Evolutionary conservation across 164 flowering plant species (phyloP).

Genomic region (Nymphaea colorata): DNA sequence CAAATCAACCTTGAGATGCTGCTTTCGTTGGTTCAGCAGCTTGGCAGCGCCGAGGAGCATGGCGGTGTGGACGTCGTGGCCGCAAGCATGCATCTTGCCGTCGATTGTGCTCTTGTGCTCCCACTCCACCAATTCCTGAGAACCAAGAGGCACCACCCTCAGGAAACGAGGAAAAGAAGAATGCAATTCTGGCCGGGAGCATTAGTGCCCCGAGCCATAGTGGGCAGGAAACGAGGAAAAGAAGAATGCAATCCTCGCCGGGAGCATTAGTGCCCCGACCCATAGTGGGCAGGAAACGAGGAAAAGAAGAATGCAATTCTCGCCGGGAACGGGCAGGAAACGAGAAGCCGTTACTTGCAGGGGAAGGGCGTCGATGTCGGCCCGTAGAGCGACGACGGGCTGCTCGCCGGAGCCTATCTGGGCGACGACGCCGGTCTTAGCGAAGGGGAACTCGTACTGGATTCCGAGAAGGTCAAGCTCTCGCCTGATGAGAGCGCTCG

Average conservation of each 20-base stretch:
- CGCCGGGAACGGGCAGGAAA: background rate
- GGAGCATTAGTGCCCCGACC: too few relatives aligned
- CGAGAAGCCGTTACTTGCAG: constrained; percentile 34
- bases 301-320: background rate
- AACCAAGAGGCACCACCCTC: background rate
- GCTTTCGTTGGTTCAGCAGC: constrained; percentile 53
- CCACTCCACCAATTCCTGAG: constrained; percentile 81
- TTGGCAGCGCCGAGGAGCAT: constrained; percentile 91
- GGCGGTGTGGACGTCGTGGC: constrained; percentile 76
- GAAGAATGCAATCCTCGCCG: background rate
- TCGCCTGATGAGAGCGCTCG: constrained; percentile 67
- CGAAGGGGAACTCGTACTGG: constrained; percentile 48
- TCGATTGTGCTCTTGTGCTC: constrained; percentile 71
- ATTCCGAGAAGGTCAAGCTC: constrained; percentile 59
- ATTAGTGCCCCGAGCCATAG: background rate
- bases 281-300: background rate
- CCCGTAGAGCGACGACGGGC: constrained; percentile 76
- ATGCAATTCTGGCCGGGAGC: background rate
- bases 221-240: background rate
- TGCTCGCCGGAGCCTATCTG: constrained; percentile 49
- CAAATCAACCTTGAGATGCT: constrained; percentile 37
- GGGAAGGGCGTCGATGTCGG: constrained; percentile 94
- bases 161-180: background rate
- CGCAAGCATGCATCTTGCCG: constrained; percentile 85
- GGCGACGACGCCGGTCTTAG: constrained; percentile 68